phyloP scores from a whole-genome alignment of 306 rosid species.

The Cyclanthera cordifolia region DNA sequence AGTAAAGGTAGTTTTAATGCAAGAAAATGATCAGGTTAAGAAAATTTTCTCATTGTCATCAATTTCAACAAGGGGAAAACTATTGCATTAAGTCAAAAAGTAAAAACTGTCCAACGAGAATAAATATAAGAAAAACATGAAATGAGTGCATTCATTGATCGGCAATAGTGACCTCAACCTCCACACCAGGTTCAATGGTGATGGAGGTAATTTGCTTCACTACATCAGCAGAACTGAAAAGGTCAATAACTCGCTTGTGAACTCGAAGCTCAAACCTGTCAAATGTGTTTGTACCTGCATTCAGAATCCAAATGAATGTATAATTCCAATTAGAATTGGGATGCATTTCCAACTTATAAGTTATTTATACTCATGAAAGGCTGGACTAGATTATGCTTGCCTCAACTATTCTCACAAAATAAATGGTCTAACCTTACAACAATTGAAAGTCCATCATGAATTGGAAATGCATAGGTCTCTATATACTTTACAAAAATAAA shows the following conservation, averaged over 20 bases:
- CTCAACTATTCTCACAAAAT: no score
- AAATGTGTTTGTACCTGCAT: constrained; percentile 79
- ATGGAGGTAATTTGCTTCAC: constrained; percentile 93
- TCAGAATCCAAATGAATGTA: neutral
- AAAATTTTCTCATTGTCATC: neutral
- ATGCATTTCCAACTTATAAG: neutral
- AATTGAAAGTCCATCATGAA: no score
- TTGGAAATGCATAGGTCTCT: no score
- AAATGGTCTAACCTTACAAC: no score
- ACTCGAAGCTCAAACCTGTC: constrained; percentile 85
- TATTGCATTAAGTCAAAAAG: constrained; percentile 4
- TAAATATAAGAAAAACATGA: neutral
- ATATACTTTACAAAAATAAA: no score
- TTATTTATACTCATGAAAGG: no score
- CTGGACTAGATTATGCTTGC: no score
- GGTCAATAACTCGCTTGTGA: constrained; percentile 85
- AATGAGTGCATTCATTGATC: constrained; percentile 20
- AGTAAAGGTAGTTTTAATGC: neutral
- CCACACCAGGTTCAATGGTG: constrained; percentile 88
- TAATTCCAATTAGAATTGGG: neutral
- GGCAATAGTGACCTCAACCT: constrained; percentile 89
- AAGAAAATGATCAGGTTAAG: neutral
- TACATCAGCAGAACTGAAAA: constrained; percentile 84
- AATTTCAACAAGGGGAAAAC: neutral
- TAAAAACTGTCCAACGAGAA: neutral